Base-by-base conservation (phyloP, 2,329 filamentous ascomycete species). In the Stachybotrys chlorohalonatus region DNA sequence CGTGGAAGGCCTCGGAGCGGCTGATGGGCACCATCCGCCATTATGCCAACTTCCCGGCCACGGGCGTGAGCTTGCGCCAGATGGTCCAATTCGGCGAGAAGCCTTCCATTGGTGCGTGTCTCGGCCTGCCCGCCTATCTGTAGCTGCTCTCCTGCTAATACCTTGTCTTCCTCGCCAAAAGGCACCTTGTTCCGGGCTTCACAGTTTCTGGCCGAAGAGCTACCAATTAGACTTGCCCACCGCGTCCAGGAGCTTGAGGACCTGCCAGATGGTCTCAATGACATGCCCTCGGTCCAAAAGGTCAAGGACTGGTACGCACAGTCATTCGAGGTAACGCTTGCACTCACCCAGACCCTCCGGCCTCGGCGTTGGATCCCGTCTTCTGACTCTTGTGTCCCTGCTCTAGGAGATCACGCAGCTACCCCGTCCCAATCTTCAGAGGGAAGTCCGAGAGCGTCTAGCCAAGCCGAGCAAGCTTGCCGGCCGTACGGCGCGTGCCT, bases 251-350 rank as follows among this genome's bases (percentile, higher is more conserved):
- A 99, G 75, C 83, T 99, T 55, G 85, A 88, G 58, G 89, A 90
- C 66, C 79, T 99, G 2, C 94, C 94, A 42, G 94, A 99, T 80
- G 94, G 94, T 54, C 82, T 99, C 58, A 96, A 90, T 70, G 92
- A 97, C 63, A 97, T 99, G 94, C 90, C 92, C 46, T 97, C 94
- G 11, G 96, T 99, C 62, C 86, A 87, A 70, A 90, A 87, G 66
- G 94, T 99, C 62, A 88, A 92, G 70, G 92, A 97, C 67, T 99
- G 94, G 94, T 99, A 99, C 72, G 94, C 93, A 60, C 94, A 99
- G 76, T 99, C 94, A 52, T 99, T 99, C 67, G 94, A 99, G 84
- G 92, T 96, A 82, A 64, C 13, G 45, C 54, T 51, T 39, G 13
- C 45, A 53, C 50, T 42, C 54, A 42, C 57, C 49, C 24, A 24